Conservation (phyloP, 768 basidiomycete genomes). For the Tulasnella sp. region DNA sequence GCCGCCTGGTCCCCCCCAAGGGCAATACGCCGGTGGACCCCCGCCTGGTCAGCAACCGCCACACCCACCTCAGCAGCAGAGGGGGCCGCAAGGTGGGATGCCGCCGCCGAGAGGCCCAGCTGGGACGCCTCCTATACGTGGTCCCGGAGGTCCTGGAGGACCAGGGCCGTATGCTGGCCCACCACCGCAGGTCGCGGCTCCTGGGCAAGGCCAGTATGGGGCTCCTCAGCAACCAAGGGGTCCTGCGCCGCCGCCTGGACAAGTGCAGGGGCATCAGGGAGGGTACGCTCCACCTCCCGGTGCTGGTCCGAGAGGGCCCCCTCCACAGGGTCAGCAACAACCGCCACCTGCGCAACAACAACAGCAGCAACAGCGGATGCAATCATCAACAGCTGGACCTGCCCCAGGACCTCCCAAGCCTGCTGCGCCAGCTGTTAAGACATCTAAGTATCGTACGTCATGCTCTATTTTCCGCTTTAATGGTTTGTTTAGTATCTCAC, state of each 20-base stretch:
- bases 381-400: conserved; percentile 22
- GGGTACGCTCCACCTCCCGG: conserved; percentile 18
- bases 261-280: neutral
- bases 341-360: too few relatives aligned
- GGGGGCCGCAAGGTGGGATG: conserved; percentile 18
- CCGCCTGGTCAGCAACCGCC: conserved; percentile 22
- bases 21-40: conserved; percentile 30
- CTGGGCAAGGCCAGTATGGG: conserved; percentile 7
- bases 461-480: neutral
- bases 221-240: conserved; percentile 17
- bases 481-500: neutral
- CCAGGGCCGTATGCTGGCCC: conserved; percentile 21
- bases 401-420: conserved; percentile 30
- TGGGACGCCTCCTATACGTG: conserved; percentile 24
- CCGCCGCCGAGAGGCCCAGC: neutral
- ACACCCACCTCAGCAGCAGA: conserved; percentile 24
- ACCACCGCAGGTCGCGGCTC: conserved; percentile 22
- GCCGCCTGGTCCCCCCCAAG: conserved; percentile 34
- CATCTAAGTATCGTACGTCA: conserved; percentile 51
- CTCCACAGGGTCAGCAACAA: conserved; percentile 7
- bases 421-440: conserved; percentile 35
- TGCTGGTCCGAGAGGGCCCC: conserved; percentile 13
- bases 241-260: conserved; percentile 18
- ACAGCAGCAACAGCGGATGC: neutral
- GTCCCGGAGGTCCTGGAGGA: conserved; percentile 14